These are phyloP conservation scores for Mycosphaerella arachidis DNA, from an alignment of 2,329 filamentous ascomycete genomes.

Conservation along the genomic window DNA sequence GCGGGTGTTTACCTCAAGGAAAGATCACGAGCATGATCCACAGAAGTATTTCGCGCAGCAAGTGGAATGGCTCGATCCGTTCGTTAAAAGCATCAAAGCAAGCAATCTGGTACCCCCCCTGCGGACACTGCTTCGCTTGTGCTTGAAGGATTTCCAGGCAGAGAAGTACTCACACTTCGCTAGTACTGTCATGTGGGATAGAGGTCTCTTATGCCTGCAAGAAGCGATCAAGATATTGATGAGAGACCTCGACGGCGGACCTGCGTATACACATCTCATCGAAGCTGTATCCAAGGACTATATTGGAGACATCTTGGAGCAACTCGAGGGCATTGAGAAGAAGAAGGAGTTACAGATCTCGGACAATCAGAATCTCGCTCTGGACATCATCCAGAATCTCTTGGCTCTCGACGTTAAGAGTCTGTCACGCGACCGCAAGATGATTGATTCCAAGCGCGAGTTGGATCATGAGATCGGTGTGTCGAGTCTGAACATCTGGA, in stretches of 20 bases:
- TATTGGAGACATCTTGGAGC: conserved; percentile 24
- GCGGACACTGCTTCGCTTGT: conserved; percentile 69
- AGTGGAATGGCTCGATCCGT: conserved; percentile 72
- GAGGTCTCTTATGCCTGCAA: conserved; percentile 47
- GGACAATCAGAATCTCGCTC: conserved; percentile 45
- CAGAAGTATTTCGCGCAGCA: conserved; percentile 55
- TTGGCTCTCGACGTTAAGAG: conserved; percentile 68
- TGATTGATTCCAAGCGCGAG: conserved; percentile 56
- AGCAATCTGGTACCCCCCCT: conserved; percentile 75
- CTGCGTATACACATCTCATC: conserved; percentile 27
- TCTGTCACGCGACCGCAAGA: conserved; percentile 62
- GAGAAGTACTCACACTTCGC: conserved; percentile 53
- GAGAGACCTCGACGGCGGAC: conserved; percentile 23
- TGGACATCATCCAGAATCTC: conserved; percentile 62
- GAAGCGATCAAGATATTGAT: conserved; percentile 22
- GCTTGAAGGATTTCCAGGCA: conserved; percentile 63
- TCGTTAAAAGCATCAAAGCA: conserved; percentile 71
- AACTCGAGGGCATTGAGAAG: conserved; percentile 29
- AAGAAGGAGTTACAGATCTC: conserved; percentile 29
- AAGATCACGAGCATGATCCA: conserved; percentile 44
- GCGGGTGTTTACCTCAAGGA: conserved; percentile 53
- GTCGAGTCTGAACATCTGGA: conserved; percentile 73
- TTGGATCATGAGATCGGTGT: conserved; percentile 65
- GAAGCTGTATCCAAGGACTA: conserved; percentile 30
- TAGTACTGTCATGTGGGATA: conserved; percentile 58